Base-by-base conservation (phyloP, 2,329 filamentous ascomycete species). In the Orbilia javanica region DNA sequence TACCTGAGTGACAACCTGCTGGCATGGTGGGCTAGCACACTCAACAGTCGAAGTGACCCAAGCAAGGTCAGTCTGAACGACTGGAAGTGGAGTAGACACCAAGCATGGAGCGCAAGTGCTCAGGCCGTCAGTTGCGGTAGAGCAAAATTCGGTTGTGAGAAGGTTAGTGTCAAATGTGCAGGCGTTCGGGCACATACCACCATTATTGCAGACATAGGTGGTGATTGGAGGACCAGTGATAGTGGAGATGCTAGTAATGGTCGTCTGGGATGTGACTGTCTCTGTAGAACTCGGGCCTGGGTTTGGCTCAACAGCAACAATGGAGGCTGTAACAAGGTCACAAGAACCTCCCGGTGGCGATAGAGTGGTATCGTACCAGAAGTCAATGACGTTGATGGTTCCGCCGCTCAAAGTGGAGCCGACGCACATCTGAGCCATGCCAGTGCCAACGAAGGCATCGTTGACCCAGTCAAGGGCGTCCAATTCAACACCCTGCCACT, bases 51-150 rank as follows among this genome's bases (percentile, higher is more conserved):
- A 69, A 22, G 72, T 76, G 46, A 76, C 57, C 55, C 64, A 64
- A 10, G 46, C 65, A 39, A 76, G 15, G 42, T 63, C 64, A 15
- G 72, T 76, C 46, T 69, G 29, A 34, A 76, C 65, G 34, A 76
- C 25, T 4, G 72, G 72, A 15, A 36, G 44, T 5, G 64, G 64
- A 15, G 72, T 76, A 11, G 72, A 69, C 13, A 31, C 31, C 64
- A 69, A 48, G 39, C 72, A 76, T n/a, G 44, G n/a, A 29, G 64
- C 46, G 20, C 72, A 76, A 11, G 72, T 76, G 65, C 72, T 76
- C 7, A 76, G 65, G 8, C 72, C 72, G 20, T 65, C 29, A n/a
- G 25, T 1, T 22, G 55, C 72, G 25, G 72, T 76, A 3, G 72
- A 76, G 39, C 72, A 76, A 11, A 76, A 25, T 7, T 66, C 60